Evolutionary conservation across 148 eudicot species (phyloP).

Genomic region (Bassia scoparia): DNA sequence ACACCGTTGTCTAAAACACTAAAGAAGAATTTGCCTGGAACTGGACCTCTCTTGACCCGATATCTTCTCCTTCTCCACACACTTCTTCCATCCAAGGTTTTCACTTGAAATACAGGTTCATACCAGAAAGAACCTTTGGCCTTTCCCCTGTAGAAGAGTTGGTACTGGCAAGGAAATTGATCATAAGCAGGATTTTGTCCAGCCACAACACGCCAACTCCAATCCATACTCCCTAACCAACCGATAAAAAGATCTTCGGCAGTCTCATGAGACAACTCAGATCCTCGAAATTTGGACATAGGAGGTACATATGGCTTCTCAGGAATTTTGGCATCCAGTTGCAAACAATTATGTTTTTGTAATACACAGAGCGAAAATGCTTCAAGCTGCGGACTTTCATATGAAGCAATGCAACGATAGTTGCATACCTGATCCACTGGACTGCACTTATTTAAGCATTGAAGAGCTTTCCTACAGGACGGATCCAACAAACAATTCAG

Average conservation of each 20-base stretch:
- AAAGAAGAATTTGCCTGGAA: slow-evolving; percentile 71
- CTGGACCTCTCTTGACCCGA: slow-evolving; percentile 68
- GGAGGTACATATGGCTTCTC: slow-evolving; percentile 68
- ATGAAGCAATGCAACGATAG: slow-evolving; percentile 86
- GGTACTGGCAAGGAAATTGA: slow-evolving; percentile 96
- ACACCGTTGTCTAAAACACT: slow-evolving; percentile 97
- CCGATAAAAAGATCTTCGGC: slow-evolving; percentile 96
- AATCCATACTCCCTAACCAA: slow-evolving; percentile 77
- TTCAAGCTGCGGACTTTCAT: slow-evolving; percentile 75
- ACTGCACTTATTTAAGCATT: slow-evolving; percentile 91
- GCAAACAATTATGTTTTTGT: slow-evolving; percentile 83
- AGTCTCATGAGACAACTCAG: slow-evolving; percentile 49
- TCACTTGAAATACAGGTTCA: slow-evolving; percentile 91
- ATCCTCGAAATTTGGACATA: slow-evolving; percentile 53
- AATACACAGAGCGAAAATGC: slow-evolving; percentile 91
- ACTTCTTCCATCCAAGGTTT: slow-evolving; percentile 61
- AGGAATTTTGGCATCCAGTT: slow-evolving; percentile 77
- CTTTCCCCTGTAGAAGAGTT: slow-evolving; percentile 84
- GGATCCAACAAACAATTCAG: slow-evolving; percentile 87
- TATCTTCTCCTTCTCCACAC: slow-evolving; percentile 92
- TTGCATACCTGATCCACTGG: slow-evolving; percentile 98
- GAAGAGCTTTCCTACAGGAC: slow-evolving; percentile 80
- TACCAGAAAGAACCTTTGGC: slow-evolving; percentile 97
- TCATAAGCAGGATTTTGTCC: slow-evolving; percentile 97
- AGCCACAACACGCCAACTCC: slow-evolving; percentile 99